Conservation (phyloP, 257 asterid genomes). For the Jacaranda copaia region DNA sequence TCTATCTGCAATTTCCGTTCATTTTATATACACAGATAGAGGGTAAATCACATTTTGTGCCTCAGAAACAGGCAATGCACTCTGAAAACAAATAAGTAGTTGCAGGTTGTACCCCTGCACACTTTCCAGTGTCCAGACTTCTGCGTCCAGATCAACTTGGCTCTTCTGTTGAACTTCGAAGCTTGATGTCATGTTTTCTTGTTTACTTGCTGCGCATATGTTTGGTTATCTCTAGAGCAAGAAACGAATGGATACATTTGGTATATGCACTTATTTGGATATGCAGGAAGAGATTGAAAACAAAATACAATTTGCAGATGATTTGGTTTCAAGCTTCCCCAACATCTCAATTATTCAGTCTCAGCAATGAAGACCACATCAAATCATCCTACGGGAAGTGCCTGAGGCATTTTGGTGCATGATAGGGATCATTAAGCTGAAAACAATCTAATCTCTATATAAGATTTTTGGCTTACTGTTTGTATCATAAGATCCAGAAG, state of each 20-base stretch:
- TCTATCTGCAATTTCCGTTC: too few species aligned
- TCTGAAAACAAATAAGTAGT: too few species aligned
- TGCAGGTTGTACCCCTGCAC: too few species aligned
- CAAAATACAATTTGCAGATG: constrained; percentile 94
- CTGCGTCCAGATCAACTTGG: background rate
- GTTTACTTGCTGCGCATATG: constrained; percentile 20
- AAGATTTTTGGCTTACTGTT: background rate
- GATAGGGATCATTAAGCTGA: constrained; percentile 25
- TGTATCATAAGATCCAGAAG: background rate
- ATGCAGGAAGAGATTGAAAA: constrained; percentile 90
- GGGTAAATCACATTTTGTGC: too few species aligned
- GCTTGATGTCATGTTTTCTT: constrained; percentile 21
- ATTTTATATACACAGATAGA: too few species aligned
- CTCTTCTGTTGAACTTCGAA: background rate
- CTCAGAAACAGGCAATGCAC: too few species aligned
- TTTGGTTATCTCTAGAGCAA: background rate
- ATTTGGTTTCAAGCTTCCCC: constrained; percentile 89
- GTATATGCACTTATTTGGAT: constrained; percentile 32
- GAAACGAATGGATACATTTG: constrained; percentile 24
- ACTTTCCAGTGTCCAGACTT: too few species aligned
- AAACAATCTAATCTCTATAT: background rate
- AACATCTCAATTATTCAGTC: constrained; percentile 85
- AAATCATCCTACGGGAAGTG: constrained; percentile 91
- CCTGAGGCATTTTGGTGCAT: constrained; percentile 1
- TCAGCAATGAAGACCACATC: constrained; percentile 89